Evolutionary conservation across 2,329 filamentous ascomycete species (phyloP).

Genomic region (Colletotrichum echinochloae): DNA sequence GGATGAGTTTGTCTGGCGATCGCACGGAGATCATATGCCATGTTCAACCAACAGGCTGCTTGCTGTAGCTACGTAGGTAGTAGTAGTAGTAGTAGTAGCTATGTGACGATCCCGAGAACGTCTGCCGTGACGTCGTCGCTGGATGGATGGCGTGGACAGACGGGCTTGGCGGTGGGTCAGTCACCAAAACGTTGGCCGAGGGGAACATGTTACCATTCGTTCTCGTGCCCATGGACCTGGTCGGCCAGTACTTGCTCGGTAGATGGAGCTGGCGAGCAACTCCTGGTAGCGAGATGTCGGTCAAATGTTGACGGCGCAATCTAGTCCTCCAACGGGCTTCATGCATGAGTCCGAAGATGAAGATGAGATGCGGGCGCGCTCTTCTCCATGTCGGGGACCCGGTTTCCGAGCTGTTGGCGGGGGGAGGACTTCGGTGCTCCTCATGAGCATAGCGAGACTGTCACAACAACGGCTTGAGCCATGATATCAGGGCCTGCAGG

Average conservation of each 20-base stretch:
- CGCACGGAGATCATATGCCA: not conserved
- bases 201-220: not conserved
- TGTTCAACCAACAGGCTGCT: not conserved
- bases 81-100: too few relatives aligned
- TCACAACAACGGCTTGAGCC: not conserved
- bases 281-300: slow-evolving; percentile 8
- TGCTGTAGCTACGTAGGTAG: too few relatives aligned
- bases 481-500: not conserved
- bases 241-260: too few relatives aligned
- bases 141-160: not conserved
- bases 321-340: not conserved
- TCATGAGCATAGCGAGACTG: not conserved
- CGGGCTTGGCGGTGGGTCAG: not conserved
- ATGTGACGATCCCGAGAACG: not conserved
- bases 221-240: not conserved
- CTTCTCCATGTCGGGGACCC: too few relatives aligned
- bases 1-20: not conserved
- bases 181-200: not conserved
- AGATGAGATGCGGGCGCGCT: not conserved
- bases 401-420: not conserved
- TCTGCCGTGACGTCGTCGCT: not conserved
- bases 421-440: not conserved
- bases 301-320: not conserved
- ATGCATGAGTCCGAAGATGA: not conserved
- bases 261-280: not conserved